phyloP scores from a whole-genome alignment of 2,329 filamentous ascomycete species.

The Penicillium sp. region DNA sequence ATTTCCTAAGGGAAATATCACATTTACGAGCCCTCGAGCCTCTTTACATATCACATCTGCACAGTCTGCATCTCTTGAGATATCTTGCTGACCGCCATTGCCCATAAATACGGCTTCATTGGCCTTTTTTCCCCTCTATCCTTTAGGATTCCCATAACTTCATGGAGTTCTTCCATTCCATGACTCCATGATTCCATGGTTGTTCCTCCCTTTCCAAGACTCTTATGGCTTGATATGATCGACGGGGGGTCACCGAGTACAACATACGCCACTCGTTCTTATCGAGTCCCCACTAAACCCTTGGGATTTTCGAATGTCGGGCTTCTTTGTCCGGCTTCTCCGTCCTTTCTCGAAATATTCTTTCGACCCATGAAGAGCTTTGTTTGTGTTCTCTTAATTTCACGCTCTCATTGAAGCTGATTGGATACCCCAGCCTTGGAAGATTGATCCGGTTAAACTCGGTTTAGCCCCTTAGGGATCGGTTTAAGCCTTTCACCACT shows the following conservation, averaged over 20 bases:
- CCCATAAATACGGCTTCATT: background rate
- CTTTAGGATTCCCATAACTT: background rate
- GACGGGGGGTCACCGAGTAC: conserved; percentile 2
- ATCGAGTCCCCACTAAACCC: background rate
- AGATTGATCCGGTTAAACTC: background rate
- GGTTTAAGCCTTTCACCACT: background rate
- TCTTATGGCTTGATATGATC: background rate
- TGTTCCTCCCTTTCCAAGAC: background rate
- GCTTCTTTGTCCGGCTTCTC: background rate
- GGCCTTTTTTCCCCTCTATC: background rate
- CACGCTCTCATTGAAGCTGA: background rate
- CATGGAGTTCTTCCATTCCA: background rate
- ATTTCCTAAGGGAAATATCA: no score
- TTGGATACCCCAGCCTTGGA: background rate
- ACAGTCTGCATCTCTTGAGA: background rate
- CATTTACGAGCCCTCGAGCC: background rate
- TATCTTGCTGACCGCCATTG: conserved; percentile 2
- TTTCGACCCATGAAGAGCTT: background rate
- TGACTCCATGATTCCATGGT: background rate
- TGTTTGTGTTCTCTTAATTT: background rate
- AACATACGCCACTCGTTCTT: background rate
- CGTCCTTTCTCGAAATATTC: background rate
- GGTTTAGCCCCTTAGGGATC: conserved; percentile 1
- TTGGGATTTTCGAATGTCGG: background rate
- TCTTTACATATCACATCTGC: conserved; percentile 1